phyloP scores from a whole-genome alignment of 1,139 yeast species.

The Diutina ranongensis region DNA sequence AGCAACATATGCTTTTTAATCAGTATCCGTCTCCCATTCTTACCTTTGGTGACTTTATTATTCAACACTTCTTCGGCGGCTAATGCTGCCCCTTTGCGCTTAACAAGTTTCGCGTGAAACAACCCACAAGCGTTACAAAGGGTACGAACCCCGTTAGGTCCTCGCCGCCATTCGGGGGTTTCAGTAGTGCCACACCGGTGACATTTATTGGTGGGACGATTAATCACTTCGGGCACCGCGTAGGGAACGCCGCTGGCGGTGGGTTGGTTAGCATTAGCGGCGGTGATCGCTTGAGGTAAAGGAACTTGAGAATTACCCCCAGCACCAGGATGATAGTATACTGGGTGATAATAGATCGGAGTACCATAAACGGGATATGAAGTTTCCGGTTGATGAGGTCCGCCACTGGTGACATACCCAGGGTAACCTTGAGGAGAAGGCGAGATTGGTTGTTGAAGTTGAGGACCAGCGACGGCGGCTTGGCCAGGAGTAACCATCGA shows the following conservation, averaged over 20 bases:
- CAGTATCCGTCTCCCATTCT: slow-evolving; percentile 33
- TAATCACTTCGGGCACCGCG: slow-evolving; percentile 10
- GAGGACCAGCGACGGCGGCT: neutral
- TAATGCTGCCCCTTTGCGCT: slow-evolving; percentile 51
- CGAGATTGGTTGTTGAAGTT: neutral
- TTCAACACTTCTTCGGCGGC: slow-evolving; percentile 32
- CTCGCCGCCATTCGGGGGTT: slow-evolving; percentile 90
- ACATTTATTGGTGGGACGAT: slow-evolving; percentile 22
- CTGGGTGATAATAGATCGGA: slow-evolving; percentile 5
- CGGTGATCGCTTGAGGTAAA: neutral
- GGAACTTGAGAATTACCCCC: neutral
- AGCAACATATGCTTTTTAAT: slow-evolving; percentile 17
- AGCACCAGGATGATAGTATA: slow-evolving; percentile 4
- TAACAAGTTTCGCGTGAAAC: slow-evolving; percentile 63
- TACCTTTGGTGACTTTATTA: slow-evolving; percentile 35
- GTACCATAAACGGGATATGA: neutral
- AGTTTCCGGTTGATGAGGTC: neutral
- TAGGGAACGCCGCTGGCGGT: slow-evolving; percentile 1
- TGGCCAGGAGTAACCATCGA: neutral
- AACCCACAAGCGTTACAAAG: slow-evolving; percentile 87
- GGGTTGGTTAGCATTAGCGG: neutral
- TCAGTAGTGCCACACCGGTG: slow-evolving; percentile 68
- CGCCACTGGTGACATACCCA: neutral
- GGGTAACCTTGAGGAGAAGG: neutral
- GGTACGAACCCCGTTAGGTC: slow-evolving; percentile 78